Evolutionary conservation across 1,139 yeast species (phyloP), one percentile per base, ranked within the genome.

Genomic region (Taphrina betulina): DNA sequence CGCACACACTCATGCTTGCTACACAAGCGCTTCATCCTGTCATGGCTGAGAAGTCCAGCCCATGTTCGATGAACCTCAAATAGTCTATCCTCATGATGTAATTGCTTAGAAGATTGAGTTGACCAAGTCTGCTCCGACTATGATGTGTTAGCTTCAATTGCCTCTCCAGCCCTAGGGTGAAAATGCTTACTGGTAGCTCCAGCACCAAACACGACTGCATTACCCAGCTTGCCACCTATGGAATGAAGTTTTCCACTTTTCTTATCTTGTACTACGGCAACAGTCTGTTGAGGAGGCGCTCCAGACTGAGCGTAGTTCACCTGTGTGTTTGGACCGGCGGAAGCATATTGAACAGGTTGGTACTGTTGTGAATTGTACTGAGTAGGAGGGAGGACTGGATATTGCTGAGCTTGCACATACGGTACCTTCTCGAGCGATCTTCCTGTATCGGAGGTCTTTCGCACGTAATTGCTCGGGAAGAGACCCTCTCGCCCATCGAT

Each of bases 151-250:
- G 7, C 31, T 26, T 26, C 22, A 14, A 19, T 37, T 37, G 8
- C 5, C 23, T 12, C 31, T 12, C 14, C 17, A 10, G 34, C 4
- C n/a, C n/a, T n/a, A n/a, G n/a, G n/a, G n/a, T n/a, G n/a, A n/a
- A n/a, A n/a, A 14, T 19, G 5, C 48, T 31, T 19, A 43, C 48
- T 29, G 4, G 96, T 85, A 38, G 97, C 96, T 75, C 98, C 98
- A 19, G 96, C 97, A 71, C 97, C 97, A 64, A 88, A 90, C 59
- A 90, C 81, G 26, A 95, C 95, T 4, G 96, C 96, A 64, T 88
- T 83, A 55, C 96, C 96, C 56, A 90, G 74, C 70, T 86, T 84
- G 58, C 86, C 76, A 17, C 96, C 96, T 65, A 87, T 80, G 8
- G 35, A 26, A 16, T 40, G 44, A 68, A 78, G 83, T 69, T 79